Percentiles rank a stretch among this genome's conserved stretches.
phyloP scores from a whole-genome alignment of 768 basidiomycete species.

The Suillus ampliporus region DNA sequence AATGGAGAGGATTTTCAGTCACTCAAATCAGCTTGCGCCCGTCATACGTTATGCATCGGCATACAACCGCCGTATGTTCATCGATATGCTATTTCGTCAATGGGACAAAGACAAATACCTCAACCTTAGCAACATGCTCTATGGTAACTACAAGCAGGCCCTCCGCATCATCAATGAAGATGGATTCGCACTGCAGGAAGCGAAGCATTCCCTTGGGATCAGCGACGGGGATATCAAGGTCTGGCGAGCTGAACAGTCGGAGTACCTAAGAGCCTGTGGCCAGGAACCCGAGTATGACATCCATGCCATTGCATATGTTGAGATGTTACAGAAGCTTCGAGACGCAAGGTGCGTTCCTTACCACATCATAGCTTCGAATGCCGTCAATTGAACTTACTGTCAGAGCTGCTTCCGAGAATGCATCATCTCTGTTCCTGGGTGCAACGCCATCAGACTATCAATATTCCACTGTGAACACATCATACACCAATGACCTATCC shows the following conservation, averaged over 20 bases:
- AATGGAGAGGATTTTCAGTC: constrained; percentile 36
- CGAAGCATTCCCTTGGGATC: too few species aligned
- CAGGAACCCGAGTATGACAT: constrained; percentile 35
- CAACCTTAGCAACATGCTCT: constrained; percentile 19
- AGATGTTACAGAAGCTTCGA: constrained; percentile 1
- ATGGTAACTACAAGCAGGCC: too few species aligned
- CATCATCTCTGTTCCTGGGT: constrained; percentile 16
- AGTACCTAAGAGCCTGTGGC: constrained; percentile 31
- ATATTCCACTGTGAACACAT: constrained; percentile 16
- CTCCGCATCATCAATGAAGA: too few species aligned
- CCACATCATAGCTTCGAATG: too few species aligned
- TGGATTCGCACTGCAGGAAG: too few species aligned
- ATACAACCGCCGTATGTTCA: too few species aligned
- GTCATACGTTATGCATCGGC: too few species aligned
- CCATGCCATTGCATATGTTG: constrained; percentile 20
- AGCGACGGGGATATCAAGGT: too few species aligned
- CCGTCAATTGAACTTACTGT: constrained; percentile 15
- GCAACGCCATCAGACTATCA: constrained; percentile 20
- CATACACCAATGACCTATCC: constrained; percentile 20
- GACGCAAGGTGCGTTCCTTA: not conserved
- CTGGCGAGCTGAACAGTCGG: constrained; percentile 22
- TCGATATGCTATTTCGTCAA: constrained; percentile 2
- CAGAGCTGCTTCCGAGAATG: constrained; percentile 13
- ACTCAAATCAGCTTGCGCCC: too few species aligned
- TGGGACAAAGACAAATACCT: constrained; percentile 10